Evolutionary conservation across 441 rosid genomes (phyloP).

Genomic region (Pelargonium myrrhifolium): DNA sequence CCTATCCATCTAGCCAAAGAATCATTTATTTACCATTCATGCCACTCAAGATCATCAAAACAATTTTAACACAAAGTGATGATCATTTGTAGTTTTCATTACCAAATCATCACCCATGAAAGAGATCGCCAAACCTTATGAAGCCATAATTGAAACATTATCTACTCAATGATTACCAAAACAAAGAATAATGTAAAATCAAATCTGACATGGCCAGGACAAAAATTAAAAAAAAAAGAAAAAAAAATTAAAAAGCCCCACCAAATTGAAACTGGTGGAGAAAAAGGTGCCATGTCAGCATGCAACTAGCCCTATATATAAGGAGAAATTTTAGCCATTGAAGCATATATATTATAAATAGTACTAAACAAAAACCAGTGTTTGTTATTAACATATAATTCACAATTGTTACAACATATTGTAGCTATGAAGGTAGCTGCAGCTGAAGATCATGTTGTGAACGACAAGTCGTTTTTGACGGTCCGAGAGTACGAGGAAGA

Average conservation of each 20-base stretch:
- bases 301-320: background rate
- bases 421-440: constrained; percentile 24
- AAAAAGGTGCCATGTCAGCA: constrained; percentile 4
- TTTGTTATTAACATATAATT: background rate
- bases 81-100: background rate
- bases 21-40: background rate
- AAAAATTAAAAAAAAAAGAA: background rate
- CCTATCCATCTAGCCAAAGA: background rate
- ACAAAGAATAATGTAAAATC: constrained; percentile 1
- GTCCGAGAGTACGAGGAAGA: constrained; percentile 56
- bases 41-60: background rate
- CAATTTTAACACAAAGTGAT: background rate
- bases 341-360: background rate
- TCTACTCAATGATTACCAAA: background rate
- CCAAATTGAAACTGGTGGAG: background rate
- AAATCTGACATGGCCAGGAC: constrained; percentile 7
- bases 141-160: background rate
- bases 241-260: too few relatives aligned
- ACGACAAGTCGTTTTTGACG: background rate
- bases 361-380: background rate
- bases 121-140: too few relatives aligned
- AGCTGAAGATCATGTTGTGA: constrained; percentile 6
- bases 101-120: constrained; percentile 5
- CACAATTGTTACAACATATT: too few relatives aligned
- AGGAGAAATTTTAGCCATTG: background rate